Evolutionary conservation across 768 basidiomycete species (phyloP), one percentile per base, ranked within the genome.

Genomic region (Amanita molliuscula): DNA sequence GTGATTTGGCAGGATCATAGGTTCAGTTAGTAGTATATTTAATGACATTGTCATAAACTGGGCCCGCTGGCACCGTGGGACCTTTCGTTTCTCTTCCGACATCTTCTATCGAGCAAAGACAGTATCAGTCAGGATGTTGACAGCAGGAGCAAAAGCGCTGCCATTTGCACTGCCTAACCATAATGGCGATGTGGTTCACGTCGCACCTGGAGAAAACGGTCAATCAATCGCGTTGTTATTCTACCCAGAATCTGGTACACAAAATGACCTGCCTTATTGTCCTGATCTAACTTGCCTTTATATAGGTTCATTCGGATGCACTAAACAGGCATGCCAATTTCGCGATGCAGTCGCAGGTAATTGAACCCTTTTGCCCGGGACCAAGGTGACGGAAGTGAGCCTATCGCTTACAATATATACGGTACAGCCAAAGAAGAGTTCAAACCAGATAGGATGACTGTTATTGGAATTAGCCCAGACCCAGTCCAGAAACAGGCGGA

Each of bases 301-400:
- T 29, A 23, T 8, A 82, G 86, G 82, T 5, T 78, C 86, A 2
- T 81, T 70, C 45, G 88, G 84, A 4, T 91, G 90, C 64, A 93
- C 86, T 15, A 81, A 75, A 58, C 81, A 92, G 63, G 88, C 84
- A 1, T 90, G 88, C 58, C 73, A 80, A 47, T 90, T 93, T 64
- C 77, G 89, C 21, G 85, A 92, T 67, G 87, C 87, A 3, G 65
- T 87, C 37, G 76, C 69, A 31, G 78, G 84, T 84, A 51, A 50
- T 76, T 61, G 3, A 25, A 20, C 4, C 48, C 20, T 43, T 42
- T 41, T 43, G 11, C 45, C 46, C 26, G n/a, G 15, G 36, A 45
- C n/a, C 28, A 41, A 44, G 41, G 16, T 26, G 20, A 42, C n/a
- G 29, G 10, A 31, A 11, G 40, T 53, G 33, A 43, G 13, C 35